These are phyloP conservation scores for Zygosaccharomyces pseudobailii DNA, from an alignment of 1,139 yeast genomes.

Conservation along the genomic window DNA sequence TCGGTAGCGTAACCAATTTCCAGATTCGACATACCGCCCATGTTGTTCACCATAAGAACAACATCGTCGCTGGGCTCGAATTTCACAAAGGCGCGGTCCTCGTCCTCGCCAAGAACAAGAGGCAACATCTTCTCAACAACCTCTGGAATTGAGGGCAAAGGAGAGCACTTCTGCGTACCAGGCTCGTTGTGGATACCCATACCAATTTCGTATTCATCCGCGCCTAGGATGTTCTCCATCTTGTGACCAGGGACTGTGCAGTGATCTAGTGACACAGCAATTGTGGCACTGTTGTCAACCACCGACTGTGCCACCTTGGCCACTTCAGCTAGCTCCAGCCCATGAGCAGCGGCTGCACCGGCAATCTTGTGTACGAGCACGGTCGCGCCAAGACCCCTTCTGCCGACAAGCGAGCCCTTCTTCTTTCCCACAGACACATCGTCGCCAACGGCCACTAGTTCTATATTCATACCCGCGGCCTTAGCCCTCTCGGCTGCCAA, in stretches of 20 bases:
- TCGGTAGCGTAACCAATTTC: slow-evolving; percentile 41
- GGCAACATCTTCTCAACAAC: slow-evolving; percentile 46
- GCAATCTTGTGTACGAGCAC: slow-evolving; percentile 78
- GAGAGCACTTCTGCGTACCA: slow-evolving; percentile 65
- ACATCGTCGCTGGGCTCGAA: slow-evolving; percentile 39
- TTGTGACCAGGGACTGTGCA: slow-evolving; percentile 82
- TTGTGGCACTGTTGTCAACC: slow-evolving; percentile 66
- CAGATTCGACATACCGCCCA: slow-evolving; percentile 49
- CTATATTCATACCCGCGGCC: slow-evolving; percentile 66
- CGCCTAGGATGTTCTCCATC: slow-evolving; percentile 50
- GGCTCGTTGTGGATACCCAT: slow-evolving; percentile 97
- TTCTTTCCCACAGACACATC: slow-evolving; percentile 89
- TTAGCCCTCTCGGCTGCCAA: slow-evolving; percentile 84
- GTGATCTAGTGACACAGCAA: slow-evolving; percentile 86
- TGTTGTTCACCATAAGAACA: slow-evolving; percentile 45
- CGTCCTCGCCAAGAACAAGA: slow-evolving; percentile 39
- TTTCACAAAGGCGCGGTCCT: slow-evolving; percentile 42
- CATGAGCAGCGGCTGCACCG: slow-evolving; percentile 63
- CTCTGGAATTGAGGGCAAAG: slow-evolving; percentile 62
- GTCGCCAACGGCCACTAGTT: slow-evolving; percentile 74
- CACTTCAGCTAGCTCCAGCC: slow-evolving; percentile 50
- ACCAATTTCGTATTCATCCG: slow-evolving; percentile 77
- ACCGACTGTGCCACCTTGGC: slow-evolving; percentile 58
- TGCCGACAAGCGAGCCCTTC: slow-evolving; percentile 85
- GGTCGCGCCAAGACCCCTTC: slow-evolving; percentile 92